phyloP scores from a whole-genome alignment of 768 basidiomycete species.

The Bullera alba region DNA sequence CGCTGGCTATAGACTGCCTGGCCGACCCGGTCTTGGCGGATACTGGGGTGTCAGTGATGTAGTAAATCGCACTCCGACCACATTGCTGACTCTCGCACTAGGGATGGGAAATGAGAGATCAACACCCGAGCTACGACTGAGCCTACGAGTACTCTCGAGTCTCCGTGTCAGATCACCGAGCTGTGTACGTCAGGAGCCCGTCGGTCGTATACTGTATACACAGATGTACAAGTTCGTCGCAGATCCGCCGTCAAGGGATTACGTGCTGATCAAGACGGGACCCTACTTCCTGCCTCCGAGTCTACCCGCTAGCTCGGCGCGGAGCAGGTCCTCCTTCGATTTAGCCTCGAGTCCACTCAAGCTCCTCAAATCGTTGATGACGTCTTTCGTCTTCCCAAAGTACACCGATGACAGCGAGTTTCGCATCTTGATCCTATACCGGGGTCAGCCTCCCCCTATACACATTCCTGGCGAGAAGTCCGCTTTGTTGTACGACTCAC shows the following conservation, averaged over 20 bases:
- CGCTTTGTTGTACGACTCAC: conserved; percentile 27
- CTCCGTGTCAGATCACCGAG: too few relatives aligned
- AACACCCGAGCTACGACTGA: too few relatives aligned
- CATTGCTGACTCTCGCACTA: not conserved
- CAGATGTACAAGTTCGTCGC: too few relatives aligned
- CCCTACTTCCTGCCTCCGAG: conserved; percentile 26
- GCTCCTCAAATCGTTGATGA: conserved; percentile 84
- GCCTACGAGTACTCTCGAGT: too few relatives aligned
- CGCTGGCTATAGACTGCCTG: conserved; percentile 17
- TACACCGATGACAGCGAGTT: conserved; percentile 83
- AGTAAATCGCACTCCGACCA: not conserved
- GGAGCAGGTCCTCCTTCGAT: conserved; percentile 70
- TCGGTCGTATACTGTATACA: too few relatives aligned
- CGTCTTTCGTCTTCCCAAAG: conserved; percentile 93
- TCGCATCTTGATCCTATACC: conserved; percentile 74
- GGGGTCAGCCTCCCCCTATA: not conserved
- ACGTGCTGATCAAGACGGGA: not conserved
- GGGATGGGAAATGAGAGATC: conserved; percentile 24
- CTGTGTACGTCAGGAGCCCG: too few relatives aligned
- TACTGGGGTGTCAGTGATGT: conserved; percentile 33
- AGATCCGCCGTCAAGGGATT: too few relatives aligned
- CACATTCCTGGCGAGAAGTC: too few relatives aligned
- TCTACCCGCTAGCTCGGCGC: conserved; percentile 63
- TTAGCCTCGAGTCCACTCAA: conserved; percentile 77
- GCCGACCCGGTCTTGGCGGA: conserved; percentile 27